Evolutionary conservation across 73 alveolate genomes (phyloP), one percentile per base, ranked within the genome.

Genomic region (Symbiodinium natans): DNA sequence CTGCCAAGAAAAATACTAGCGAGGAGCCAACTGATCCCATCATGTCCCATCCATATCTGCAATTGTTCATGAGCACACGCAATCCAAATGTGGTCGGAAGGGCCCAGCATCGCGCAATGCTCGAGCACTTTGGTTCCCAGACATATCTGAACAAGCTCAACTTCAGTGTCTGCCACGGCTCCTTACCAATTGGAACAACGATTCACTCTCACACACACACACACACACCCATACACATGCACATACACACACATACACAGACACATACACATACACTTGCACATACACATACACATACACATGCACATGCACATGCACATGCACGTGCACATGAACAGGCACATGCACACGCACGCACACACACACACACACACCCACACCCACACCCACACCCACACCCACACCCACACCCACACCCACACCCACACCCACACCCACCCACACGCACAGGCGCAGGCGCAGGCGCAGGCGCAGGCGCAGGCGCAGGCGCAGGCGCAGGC

Each of bases 21-120:
- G n/a, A n/a, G n/a, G n/a, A n/a, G n/a, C n/a, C n/a, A n/a, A n/a
- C n/a, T n/a, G n/a, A n/a, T n/a, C n/a, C n/a, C n/a, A n/a, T n/a
- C n/a, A n/a, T n/a, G n/a, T n/a, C n/a, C n/a, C n/a, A n/a, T n/a
- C n/a, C n/a, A n/a, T n/a, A n/a, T n/a, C n/a, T n/a, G n/a, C n/a
- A n/a, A n/a, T n/a, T n/a, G n/a, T n/a, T n/a, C n/a, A n/a, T n/a
- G n/a, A n/a, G n/a, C n/a, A n/a, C n/a, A n/a, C n/a, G n/a, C n/a
- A n/a, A n/a, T n/a, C n/a, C n/a, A n/a, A n/a, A n/a, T n/a, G n/a
- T n/a, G n/a, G n/a, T n/a, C n/a, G n/a, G n/a, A n/a, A n/a, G n/a
- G n/a, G 27, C 80, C 80, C 33, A 63, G 80, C 80, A 63, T 63
- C 80, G 80, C 80, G 9, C 80, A 23, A n/a, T 63, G 80, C 80